These are phyloP conservation scores for Syncephalastrum monosporum DNA, from an alignment of 371 early-diverging fungal genomes.

Conservation along the genomic window DNA sequence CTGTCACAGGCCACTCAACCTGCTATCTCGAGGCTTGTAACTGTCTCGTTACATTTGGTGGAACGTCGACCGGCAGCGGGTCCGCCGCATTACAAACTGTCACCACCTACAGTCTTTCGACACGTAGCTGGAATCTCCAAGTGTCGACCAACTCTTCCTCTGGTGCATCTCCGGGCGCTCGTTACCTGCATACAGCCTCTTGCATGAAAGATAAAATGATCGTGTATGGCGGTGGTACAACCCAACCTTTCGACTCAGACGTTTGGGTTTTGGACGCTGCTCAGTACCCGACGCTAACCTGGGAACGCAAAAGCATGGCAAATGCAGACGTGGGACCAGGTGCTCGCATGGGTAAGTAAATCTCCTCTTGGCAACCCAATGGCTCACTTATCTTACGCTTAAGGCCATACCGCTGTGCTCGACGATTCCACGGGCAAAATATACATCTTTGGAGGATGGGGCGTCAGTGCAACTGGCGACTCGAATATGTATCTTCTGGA, in stretches of 20 bases:
- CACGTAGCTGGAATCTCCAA: constrained; percentile 36
- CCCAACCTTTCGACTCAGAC: constrained; percentile 37
- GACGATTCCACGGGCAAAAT: constrained; percentile 24
- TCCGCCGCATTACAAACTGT: constrained; percentile 27
- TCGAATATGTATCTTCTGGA: constrained; percentile 30
- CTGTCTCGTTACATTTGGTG: constrained; percentile 50
- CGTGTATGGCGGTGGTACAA: constrained; percentile 48
- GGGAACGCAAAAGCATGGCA: constrained; percentile 23
- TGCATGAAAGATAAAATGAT: constrained; percentile 44
- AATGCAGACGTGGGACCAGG: constrained; percentile 30
- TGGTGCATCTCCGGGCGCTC: constrained; percentile 32
- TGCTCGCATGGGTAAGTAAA: constrained; percentile 39
- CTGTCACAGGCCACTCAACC: constrained; percentile 41
- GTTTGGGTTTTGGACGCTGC: constrained; percentile 46
- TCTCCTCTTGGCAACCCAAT: not conserved
- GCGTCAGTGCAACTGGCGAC: constrained; percentile 24
- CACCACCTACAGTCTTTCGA: constrained; percentile 28
- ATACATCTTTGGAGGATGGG: constrained; percentile 41
- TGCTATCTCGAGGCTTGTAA: constrained; percentile 42
- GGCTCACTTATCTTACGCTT: not conserved
- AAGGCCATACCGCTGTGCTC: constrained; percentile 40
- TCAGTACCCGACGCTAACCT: constrained; percentile 30
- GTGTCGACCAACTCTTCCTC: constrained; percentile 19
- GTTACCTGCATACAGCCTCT: constrained; percentile 43
- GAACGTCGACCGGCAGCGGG: constrained; percentile 41